phyloP scores from a whole-genome alignment of 352 stramenopile species.

The Pseudoperonospora humuli region DNA sequence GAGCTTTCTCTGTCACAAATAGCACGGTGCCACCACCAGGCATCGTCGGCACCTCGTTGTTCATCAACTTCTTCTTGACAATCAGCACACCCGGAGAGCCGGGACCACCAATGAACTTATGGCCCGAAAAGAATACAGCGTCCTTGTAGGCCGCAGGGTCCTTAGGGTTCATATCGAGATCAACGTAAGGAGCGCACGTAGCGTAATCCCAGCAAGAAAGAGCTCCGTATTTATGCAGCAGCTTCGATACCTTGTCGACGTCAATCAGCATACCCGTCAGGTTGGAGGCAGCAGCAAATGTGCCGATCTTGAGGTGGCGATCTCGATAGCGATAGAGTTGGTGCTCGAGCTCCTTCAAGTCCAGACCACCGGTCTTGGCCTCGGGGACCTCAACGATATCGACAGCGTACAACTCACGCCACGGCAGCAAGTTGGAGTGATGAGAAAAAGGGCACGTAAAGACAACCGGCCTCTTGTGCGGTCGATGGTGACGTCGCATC shows the following conservation, averaged over 20 bases:
- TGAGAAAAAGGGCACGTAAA: slow-evolving; percentile 95
- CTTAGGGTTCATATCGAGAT: slow-evolving; percentile 94
- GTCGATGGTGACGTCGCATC: slow-evolving; percentile 25
- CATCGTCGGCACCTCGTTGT: slow-evolving; percentile 47
- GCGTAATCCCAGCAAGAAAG: slow-evolving; percentile 96
- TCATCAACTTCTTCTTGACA: slow-evolving; percentile 87
- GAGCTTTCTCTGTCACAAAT: slow-evolving; percentile 51
- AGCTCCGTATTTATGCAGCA: slow-evolving; percentile 89
- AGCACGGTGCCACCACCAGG: slow-evolving; percentile 45
- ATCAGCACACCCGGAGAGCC: slow-evolving; percentile 91
- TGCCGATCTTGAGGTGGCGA: slow-evolving; percentile 70
- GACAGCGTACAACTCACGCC: slow-evolving; percentile 84
- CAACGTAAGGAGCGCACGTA: slow-evolving; percentile 88
- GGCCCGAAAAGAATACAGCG: slow-evolving; percentile 92
- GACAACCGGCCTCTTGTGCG: slow-evolving; percentile 61
- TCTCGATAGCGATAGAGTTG: slow-evolving; percentile 41
- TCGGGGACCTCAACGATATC: slow-evolving; percentile 77
- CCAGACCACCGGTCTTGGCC: slow-evolving; percentile 38
- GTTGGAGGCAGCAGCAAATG: slow-evolving; percentile 92
- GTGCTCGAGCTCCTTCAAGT: slow-evolving; percentile 46
- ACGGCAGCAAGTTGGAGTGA: slow-evolving; percentile 97
- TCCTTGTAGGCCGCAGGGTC: slow-evolving; percentile 74
- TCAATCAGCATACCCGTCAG: slow-evolving; percentile 91
- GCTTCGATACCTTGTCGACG: slow-evolving; percentile 77
- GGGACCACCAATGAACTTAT: slow-evolving; percentile 95